Evolutionary conservation across 768 basidiomycete species (phyloP).

Genomic region (Russula abietina): DNA sequence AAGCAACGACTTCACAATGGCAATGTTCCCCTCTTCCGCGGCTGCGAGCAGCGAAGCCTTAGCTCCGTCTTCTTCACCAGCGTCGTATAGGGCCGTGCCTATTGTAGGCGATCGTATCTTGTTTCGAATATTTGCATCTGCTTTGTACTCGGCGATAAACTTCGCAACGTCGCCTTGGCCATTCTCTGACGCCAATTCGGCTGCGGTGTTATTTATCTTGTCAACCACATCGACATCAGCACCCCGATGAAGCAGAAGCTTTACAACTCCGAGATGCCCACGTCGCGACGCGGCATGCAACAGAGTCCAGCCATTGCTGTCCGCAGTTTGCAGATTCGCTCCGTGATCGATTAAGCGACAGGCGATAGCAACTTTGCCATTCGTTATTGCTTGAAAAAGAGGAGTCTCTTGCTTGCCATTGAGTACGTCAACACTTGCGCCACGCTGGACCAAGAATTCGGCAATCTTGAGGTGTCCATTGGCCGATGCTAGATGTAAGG

Average conservation of each 20-base stretch:
- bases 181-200: background rate
- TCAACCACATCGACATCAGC: constrained; percentile 1
- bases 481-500: too few species aligned
- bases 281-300: background rate
- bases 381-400: background rate
- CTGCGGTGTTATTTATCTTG: background rate
- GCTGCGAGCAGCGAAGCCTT: background rate
- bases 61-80: background rate
- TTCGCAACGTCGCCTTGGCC: background rate
- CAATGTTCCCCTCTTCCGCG: background rate
- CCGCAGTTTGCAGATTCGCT: background rate
- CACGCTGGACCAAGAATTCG: too few species aligned
- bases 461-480: too few species aligned
- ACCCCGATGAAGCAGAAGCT: background rate
- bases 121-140: background rate
- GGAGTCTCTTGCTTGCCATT: too few species aligned
- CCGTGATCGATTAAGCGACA: background rate
- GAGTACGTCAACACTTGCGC: too few species aligned
- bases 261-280: background rate
- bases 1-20: background rate
- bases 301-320: background rate
- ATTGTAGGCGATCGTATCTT: background rate
- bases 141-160: background rate
- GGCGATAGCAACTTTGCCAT: background rate
- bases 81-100: background rate